Evolutionary conservation across 371 early-diverging fungal species (phyloP).

Genomic region (Zopfochytrium polystomum): DNA sequence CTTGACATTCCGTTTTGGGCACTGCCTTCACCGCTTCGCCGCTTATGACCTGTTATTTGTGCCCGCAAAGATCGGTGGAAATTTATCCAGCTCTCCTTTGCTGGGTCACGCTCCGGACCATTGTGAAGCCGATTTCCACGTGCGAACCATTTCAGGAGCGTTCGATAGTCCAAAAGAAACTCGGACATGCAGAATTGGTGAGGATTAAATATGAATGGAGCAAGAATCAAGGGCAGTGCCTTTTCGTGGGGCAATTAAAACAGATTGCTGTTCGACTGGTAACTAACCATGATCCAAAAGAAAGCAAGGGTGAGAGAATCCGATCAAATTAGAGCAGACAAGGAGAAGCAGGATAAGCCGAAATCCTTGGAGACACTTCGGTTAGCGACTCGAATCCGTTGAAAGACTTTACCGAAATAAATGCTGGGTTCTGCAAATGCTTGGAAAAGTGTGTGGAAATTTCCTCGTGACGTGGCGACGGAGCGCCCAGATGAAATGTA

Average conservation of each 20-base stretch:
- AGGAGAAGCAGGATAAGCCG: slow-evolving; percentile 1
- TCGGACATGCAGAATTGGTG: slow-evolving; percentile 26
- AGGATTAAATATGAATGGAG: slow-evolving; percentile 35
- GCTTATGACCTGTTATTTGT: slow-evolving; percentile 23
- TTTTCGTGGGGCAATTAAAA: background rate
- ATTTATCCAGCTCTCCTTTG: slow-evolving; percentile 13
- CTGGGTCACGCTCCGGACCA: background rate
- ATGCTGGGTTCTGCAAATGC: slow-evolving; percentile 77
- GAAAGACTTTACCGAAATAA: slow-evolving; percentile 60
- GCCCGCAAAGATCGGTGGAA: slow-evolving; percentile 17
- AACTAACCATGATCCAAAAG: slow-evolving; percentile 76
- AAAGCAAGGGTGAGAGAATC: slow-evolving; percentile 74
- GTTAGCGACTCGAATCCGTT: too few relatives aligned
- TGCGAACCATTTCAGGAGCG: slow-evolving; percentile 21
- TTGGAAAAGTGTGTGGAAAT: slow-evolving; percentile 74
- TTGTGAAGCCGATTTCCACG: background rate
- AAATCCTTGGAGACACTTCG: too few relatives aligned
- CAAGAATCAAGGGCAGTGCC: slow-evolving; percentile 26
- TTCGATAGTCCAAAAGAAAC: slow-evolving; percentile 22
- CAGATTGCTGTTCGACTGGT: background rate
- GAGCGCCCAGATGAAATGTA: slow-evolving; percentile 89
- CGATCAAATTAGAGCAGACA: slow-evolving; percentile 46
- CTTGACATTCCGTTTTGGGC: background rate
- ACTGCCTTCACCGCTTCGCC: background rate
- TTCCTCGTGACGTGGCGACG: slow-evolving; percentile 81